Base-by-base conservation (phyloP, 1,284 basidiomycete genomes). In the Microbotryomycetes sp. region DNA sequence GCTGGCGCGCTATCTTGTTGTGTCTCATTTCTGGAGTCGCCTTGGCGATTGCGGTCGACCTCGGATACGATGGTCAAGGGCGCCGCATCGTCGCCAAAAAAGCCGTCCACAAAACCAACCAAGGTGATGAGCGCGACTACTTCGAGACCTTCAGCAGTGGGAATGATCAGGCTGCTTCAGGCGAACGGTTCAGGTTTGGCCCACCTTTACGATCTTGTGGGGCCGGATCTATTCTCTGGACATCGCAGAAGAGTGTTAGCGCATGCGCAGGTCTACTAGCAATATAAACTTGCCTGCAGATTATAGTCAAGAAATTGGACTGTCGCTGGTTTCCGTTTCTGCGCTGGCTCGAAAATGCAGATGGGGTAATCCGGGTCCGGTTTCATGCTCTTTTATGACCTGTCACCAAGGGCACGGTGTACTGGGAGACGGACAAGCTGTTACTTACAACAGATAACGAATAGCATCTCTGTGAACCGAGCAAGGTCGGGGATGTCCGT, bases 71-170 rank as follows among this genome's bases (percentile, higher is more conserved):
- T 28, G 23, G 35, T 16, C 4, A 4, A n/a, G 11, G 31, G 11
- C n/a, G 21, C 41, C 27, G n/a, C 18, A 18, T 28, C 18, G 24
- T 24, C 28, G 26, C 27, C 21, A 41, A 58, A 47, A 23, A 52
- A 57, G 45, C 16, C 47, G 55, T 21, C 60, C 61, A 28, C 52
- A 28, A 65, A 65, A 30, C 52, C 47, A 26, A 35, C 52, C 5
- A 65, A 50, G 1, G 52, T 54, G 29, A 65, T 56, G 13, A 65
- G 35, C 7, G 50, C 31, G 9, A 60, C 51, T 21, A 65, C 49
- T 23, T 65, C 64, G 31, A 62, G 55, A 5, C 64, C 64, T 65
- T n/a, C n/a, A n/a, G n/a, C n/a, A n/a, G n/a, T n/a, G n/a, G n/a
- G n/a, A n/a, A n/a, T n/a, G n/a, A n/a, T n/a, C n/a, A n/a, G n/a